Evolutionary conservation across 371 early-diverging fungal species (phyloP).

Genomic region (Sporodiniella umbellata): DNA sequence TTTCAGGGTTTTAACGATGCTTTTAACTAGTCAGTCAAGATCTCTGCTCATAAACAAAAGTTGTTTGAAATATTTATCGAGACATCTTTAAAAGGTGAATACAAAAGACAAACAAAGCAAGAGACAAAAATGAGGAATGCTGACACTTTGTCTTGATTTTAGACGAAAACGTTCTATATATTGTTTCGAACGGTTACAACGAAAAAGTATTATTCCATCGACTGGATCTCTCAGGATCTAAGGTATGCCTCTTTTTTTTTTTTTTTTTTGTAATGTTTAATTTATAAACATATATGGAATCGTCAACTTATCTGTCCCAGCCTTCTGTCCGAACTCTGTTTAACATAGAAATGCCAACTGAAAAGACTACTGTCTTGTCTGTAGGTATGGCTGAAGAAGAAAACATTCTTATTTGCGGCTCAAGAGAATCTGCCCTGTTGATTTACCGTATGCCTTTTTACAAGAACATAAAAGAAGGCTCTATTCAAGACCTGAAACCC

Average conservation of each 20-base stretch:
- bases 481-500: constrained; percentile 15
- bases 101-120: constrained; percentile 12
- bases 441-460: constrained; percentile 43
- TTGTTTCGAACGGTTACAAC: constrained; percentile 43
- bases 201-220: constrained; percentile 37
- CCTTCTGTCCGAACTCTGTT: constrained; percentile 37
- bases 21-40: background rate
- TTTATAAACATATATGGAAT: no score
- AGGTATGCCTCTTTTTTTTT: constrained; percentile 11
- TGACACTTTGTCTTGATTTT: background rate
- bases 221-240: constrained; percentile 20
- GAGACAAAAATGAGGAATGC: background rate
- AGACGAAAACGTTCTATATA: constrained; percentile 38
- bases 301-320: constrained; percentile 10
- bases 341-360: constrained; percentile 43
- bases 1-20: background rate
- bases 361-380: constrained; percentile 49
- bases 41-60: constrained; percentile 38
- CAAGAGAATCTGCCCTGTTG: constrained; percentile 58
- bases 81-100: constrained; percentile 12
- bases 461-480: background rate
- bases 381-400: constrained; percentile 39
- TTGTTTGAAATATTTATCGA: constrained; percentile 48
- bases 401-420: constrained; percentile 54
- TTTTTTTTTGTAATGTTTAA: no score